Evolutionary conservation across 805 yeast genomes (phyloP).

Genomic region (Isabelozyma rhagii): DNA sequence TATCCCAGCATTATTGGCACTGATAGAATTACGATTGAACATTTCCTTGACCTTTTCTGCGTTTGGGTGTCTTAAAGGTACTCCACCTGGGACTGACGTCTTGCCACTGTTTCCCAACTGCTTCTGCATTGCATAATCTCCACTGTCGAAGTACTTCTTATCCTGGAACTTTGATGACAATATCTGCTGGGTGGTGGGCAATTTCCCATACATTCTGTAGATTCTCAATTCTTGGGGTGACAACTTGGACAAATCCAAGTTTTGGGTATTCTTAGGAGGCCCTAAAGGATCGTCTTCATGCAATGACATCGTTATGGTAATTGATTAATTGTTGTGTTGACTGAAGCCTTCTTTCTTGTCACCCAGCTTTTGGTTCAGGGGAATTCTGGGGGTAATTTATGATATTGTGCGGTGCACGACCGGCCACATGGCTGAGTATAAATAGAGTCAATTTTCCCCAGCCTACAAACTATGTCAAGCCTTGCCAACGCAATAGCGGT

Average conservation of each 20-base stretch:
- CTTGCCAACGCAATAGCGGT: no score
- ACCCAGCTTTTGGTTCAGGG: background rate
- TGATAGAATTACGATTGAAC: slow-evolving; percentile 53
- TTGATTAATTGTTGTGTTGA: background rate
- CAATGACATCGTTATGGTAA: slow-evolving; percentile 20
- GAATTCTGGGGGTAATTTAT: background rate
- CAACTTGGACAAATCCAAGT: slow-evolving; percentile 53
- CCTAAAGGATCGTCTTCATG: slow-evolving; percentile 51
- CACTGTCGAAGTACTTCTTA: slow-evolving; percentile 89
- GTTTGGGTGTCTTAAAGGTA: slow-evolving; percentile 47
- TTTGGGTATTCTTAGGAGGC: slow-evolving; percentile 42
- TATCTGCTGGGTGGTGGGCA: slow-evolving; percentile 78
- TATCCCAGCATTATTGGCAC: slow-evolving; percentile 44
- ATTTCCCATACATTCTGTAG: slow-evolving; percentile 77
- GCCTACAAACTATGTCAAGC: no score
- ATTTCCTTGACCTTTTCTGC: slow-evolving; percentile 60
- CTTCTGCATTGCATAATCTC: slow-evolving; percentile 83
- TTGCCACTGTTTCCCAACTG: slow-evolving; percentile 30
- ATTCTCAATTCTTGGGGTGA: slow-evolving; percentile 79
- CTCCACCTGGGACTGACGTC: slow-evolving; percentile 29
- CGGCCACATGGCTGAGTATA: background rate
- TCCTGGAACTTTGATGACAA: slow-evolving; percentile 76
- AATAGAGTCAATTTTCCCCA: no score
- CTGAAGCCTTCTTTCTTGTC: background rate
- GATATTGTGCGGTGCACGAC: background rate